A percentile compares a stretch with the other conserved stretches of the same genome.
Conservation (phyloP, 108 stramenopile genomes). For the Fistulifera solaris region DNA sequence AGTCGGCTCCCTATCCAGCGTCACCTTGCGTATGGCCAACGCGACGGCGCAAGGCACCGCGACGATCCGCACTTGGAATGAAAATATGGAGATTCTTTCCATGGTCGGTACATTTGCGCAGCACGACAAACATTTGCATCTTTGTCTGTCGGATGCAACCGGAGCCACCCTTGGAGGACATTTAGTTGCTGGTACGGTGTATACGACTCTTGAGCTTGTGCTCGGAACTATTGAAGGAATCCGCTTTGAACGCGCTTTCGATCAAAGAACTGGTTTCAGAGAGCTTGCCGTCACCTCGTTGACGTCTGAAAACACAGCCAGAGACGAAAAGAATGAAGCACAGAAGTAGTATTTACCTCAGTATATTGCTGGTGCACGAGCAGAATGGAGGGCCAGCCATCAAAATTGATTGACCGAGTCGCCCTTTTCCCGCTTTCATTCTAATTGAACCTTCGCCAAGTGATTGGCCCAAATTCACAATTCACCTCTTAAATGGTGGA, state of each 20-base stretch:
- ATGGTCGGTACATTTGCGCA: slow-evolving; percentile 58
- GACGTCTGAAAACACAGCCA: too few species aligned
- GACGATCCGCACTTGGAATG: slow-evolving; percentile 39
- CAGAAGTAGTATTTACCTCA: too few species aligned
- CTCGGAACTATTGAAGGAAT: slow-evolving; percentile 50
- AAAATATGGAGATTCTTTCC: slow-evolving; percentile 57
- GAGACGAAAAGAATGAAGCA: too few species aligned
- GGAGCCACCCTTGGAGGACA: slow-evolving; percentile 68
- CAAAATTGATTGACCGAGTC: too few species aligned
- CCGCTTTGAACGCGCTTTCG: slow-evolving; percentile 40
- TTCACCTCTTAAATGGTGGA: too few species aligned
- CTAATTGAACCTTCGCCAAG: too few species aligned
- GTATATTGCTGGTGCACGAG: too few species aligned
- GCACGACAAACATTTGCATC: slow-evolving; percentile 56
- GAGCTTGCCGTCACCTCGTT: slow-evolving; percentile 22
- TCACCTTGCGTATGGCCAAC: slow-evolving; percentile 67
- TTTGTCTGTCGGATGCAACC: slow-evolving; percentile 37
- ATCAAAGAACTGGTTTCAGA: slow-evolving; percentile 52
- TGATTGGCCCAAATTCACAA: too few species aligned
- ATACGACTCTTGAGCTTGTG: slow-evolving; percentile 71
- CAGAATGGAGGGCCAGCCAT: too few species aligned
- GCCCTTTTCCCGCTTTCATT: too few species aligned
- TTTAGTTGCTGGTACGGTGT: slow-evolving; percentile 55
- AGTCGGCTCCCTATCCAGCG: slow-evolving; percentile 51
- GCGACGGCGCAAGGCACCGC: slow-evolving; percentile 18